These are phyloP conservation scores for Pueraria montana DNA, from an alignment of 306 rosid genomes.

Conservation along the genomic window DNA sequence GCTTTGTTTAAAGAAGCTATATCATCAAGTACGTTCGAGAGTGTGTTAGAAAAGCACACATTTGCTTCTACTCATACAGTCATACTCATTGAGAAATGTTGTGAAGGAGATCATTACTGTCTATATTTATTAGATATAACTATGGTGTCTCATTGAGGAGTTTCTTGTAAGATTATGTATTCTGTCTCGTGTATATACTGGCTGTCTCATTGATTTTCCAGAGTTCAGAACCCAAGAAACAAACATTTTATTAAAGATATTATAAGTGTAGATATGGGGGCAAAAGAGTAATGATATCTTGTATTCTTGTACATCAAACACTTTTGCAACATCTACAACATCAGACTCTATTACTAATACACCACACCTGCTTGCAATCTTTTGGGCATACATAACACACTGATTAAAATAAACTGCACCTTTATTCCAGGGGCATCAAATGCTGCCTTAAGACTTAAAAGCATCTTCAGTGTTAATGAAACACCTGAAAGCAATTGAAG, in stretches of 20 bases:
- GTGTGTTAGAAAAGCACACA: slow-evolving; percentile 57
- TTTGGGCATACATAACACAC: slow-evolving; percentile 2
- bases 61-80: slow-evolving; percentile 61
- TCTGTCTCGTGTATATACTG: slow-evolving; percentile 39
- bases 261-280: background rate
- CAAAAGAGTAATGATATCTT: slow-evolving; percentile 5
- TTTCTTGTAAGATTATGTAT: background rate
- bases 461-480: slow-evolving; percentile 21
- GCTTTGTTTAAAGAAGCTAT: slow-evolving; percentile 62
- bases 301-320: slow-evolving; percentile 26
- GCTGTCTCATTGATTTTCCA: slow-evolving; percentile 38
- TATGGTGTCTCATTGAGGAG: background rate
- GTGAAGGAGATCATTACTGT: slow-evolving; percentile 62
- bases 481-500: slow-evolving; percentile 27
- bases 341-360: background rate
- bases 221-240: background rate
- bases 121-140: background rate
- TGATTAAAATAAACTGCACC: slow-evolving; percentile 13
- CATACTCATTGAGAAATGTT: slow-evolving; percentile 44
- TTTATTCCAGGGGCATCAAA: slow-evolving; percentile 40
- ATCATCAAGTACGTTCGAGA: slow-evolving; percentile 63
- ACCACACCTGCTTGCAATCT: slow-evolving; percentile 22
- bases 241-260: slow-evolving; percentile 1
- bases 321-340: background rate
- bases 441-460: slow-evolving; percentile 16